Evolutionary conservation across 2,329 filamentous ascomycete species (phyloP).

Genomic region (Cercospora sesami): DNA sequence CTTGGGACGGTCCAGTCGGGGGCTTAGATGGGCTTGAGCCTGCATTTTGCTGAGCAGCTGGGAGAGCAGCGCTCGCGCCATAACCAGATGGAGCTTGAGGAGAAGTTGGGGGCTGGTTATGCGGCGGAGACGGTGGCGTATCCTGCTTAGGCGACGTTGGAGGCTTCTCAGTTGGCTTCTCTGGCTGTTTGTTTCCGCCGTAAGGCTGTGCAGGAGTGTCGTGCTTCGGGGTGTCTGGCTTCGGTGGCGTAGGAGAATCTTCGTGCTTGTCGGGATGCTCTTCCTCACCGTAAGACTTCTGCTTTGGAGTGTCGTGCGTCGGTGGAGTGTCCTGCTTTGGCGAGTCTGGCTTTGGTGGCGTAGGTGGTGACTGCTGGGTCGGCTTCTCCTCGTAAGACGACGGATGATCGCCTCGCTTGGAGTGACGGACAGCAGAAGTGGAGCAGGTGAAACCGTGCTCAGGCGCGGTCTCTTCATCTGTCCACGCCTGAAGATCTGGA

Average conservation of each 20-base stretch:
- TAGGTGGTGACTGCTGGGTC: not conserved
- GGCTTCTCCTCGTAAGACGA: conserved; percentile 1
- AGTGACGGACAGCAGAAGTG: not conserved
- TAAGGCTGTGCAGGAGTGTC: not conserved
- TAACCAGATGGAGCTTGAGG: not conserved
- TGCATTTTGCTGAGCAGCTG: not conserved
- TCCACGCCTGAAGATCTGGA: conserved; percentile 46
- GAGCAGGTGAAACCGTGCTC: conserved; percentile 26
- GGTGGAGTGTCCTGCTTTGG: not conserved
- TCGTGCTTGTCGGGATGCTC: not conserved
- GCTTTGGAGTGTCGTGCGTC: not conserved
- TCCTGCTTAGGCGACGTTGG: not conserved
- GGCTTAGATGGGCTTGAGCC: not conserved
- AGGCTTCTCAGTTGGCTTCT: conserved; percentile 1
- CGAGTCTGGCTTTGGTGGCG: not conserved
- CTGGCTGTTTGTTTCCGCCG: not conserved
- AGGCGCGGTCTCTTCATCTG: conserved; percentile 30
- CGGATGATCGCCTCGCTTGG: not conserved
- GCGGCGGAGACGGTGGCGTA: not conserved
- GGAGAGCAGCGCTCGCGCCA: not conserved
- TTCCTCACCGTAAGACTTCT: not conserved
- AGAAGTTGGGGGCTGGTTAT: not conserved
- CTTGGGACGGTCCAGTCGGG: not conserved
- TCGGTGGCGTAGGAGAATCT: not conserved
- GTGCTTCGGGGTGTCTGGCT: not conserved